Percentiles rank a stretch among this genome's conserved stretches.
These are phyloP conservation scores for Venturia nashicola DNA, from an alignment of 2,329 filamentous ascomycete species.

Conservation along the genomic window DNA sequence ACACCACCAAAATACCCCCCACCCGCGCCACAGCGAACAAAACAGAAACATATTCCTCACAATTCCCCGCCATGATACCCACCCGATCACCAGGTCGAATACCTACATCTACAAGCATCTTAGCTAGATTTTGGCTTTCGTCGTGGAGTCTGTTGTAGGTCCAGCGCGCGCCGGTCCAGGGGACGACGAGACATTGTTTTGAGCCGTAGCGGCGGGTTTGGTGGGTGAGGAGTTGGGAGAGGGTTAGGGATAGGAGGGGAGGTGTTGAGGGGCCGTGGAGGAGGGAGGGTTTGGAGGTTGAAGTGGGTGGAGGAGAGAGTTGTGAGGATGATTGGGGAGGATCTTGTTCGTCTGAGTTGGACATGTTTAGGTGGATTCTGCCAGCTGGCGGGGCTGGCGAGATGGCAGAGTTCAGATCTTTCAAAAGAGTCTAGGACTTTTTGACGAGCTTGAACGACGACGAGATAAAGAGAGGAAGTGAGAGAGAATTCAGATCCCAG, in stretches of 20 bases:
- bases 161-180: conserved; percentile 66
- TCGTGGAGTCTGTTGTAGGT: conserved; percentile 37
- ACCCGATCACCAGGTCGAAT: conserved; percentile 58
- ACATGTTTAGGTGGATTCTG: not conserved
- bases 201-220: conserved; percentile 55
- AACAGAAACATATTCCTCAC: conserved; percentile 47
- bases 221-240: conserved; percentile 60
- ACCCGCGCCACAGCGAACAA: conserved; percentile 56
- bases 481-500: not conserved
- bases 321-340: not conserved
- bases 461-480: too few relatives aligned
- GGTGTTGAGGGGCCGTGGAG: conserved; percentile 58
- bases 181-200: conserved; percentile 58
- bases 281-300: conserved; percentile 30
- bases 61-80: conserved; percentile 59
- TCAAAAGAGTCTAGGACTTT: too few relatives aligned
- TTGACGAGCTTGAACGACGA: too few relatives aligned
- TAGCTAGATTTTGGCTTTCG: conserved; percentile 26
- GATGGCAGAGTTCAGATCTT: not conserved
- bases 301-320: not conserved
- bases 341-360: not conserved
- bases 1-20: conserved; percentile 49
- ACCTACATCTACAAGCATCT: conserved; percentile 48
- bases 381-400: not conserved
- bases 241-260: conserved; percentile 56